A percentile compares a stretch with the other conserved stretches of the same genome.
Conservation (phyloP, 2,329 filamentous ascomycete genomes). For the Phaeosphaeria sp. region DNA sequence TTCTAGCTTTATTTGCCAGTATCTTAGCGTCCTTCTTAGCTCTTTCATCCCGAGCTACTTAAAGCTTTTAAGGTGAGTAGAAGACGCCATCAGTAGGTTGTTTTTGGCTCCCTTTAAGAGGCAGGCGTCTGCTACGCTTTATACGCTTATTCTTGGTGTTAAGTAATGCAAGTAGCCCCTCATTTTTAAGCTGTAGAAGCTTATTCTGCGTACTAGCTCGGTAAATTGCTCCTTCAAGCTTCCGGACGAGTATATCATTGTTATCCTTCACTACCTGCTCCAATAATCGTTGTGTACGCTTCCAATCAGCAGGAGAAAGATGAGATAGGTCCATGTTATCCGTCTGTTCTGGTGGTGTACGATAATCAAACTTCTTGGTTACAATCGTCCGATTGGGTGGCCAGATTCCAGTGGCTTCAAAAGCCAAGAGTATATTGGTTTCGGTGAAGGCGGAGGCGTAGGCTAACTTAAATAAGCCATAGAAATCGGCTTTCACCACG, state of each 20-base stretch:
- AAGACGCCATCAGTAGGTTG: conserved; percentile 1
- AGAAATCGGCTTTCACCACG: conserved; percentile 3
- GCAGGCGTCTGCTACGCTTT: conserved; percentile 3
- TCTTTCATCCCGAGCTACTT: background rate
- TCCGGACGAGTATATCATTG: background rate
- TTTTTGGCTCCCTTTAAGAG: background rate
- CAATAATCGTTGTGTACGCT: conserved; percentile 1
- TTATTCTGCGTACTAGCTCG: background rate
- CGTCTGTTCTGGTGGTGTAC: background rate
- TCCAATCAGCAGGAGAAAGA: conserved; percentile 4
- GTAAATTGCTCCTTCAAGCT: conserved; percentile 5
- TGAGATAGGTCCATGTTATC: background rate
- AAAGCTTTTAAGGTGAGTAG: conserved; percentile 1
- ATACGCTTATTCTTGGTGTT: conserved; percentile 2
- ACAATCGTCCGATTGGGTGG: background rate
- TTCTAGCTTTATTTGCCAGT: background rate
- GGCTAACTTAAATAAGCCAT: conserved; percentile 1
- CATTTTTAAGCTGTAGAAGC: conserved; percentile 1
- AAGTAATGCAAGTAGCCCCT: conserved; percentile 1
- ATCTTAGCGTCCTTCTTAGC: background rate
- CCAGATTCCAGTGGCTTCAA: conserved; percentile 4
- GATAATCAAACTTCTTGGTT: background rate
- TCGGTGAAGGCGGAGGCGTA: conserved; percentile 1
- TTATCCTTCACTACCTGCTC: background rate
- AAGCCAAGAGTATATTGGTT: background rate